Evolutionary conservation across 306 rosid species (phyloP).

Genomic region (Leucaena leucocephala): DNA sequence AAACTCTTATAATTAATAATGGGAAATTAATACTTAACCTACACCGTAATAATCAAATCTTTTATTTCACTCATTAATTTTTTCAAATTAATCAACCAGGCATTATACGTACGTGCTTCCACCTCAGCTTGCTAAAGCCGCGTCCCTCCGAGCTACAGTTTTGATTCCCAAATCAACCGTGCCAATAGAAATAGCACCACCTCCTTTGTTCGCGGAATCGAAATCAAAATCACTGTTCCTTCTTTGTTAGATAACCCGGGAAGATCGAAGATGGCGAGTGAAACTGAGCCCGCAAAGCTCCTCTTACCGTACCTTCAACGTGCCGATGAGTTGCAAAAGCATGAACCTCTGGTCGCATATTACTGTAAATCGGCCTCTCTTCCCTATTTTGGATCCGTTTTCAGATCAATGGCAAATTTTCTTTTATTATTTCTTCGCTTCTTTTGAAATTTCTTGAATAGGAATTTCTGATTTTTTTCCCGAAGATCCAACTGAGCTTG

Average conservation of each 20-base stretch:
- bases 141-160: not conserved
- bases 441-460: not conserved
- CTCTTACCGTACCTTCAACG: constrained; percentile 98
- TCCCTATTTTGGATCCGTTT: not conserved
- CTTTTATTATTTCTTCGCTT: not conserved
- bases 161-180: not conserved
- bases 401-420: constrained; percentile 26
- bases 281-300: constrained; percentile 95
- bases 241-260: not conserved
- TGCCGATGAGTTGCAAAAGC: constrained; percentile 99
- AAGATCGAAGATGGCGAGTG: constrained; percentile 68
- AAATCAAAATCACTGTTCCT: not conserved
- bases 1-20: no score
- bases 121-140: no score
- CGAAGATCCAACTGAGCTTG: not conserved
- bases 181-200: no score
- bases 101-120: no score
- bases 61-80: no score
- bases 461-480: not conserved
- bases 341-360: constrained; percentile 93
- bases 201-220: not conserved
- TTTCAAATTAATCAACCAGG: no score
- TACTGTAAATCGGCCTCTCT: constrained; percentile 56
- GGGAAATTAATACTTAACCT: no score
- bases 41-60: no score